Base-by-base conservation (phyloP, 768 basidiomycete species). In the Jaapia argillacea region DNA sequence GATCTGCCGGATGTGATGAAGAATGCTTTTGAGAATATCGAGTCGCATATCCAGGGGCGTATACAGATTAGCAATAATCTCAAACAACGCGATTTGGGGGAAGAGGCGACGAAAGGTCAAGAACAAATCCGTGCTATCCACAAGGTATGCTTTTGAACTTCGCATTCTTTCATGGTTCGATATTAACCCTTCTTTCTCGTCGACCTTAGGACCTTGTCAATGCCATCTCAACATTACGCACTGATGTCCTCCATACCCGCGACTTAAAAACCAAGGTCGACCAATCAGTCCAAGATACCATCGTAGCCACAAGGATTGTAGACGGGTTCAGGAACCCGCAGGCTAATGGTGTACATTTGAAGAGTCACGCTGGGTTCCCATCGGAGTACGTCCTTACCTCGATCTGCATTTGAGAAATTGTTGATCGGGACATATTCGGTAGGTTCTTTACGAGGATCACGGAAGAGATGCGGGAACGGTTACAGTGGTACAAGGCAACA, bases 61-160 rank as follows among this genome's bases (percentile, higher is more conserved):
- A 67, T 85, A 1, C 85, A 88, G 51, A 85, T 89, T 46, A 79
- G 81, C 54, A 85, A 84, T 51, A 83, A 87, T 37, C 62, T 89
- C 16, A 81, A 82, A 48, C 77, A 81, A 54, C 74, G 80, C 42
- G 84, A 85, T 55, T 66, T 87, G 4, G 85, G 82, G 0, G 78
- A 81, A 48, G 85, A 87, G 52, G 72, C 84, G 1, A 71, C 71
- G 4, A 85, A 83, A 56, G 81, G 81, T 0, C 77, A 81, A 50
- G 82, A 84, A 42, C 69, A 76, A 41, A 77, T 85, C 42, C 75
- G 75, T 13, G 62, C 64, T 36, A 70, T 85, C 6, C 79, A 82
- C 53, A 85, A 83, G 66, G 86, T 81, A 45, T 16, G 55, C 43
- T 10, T 23, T 22, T 22, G 39, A 4, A 18, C n/a, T 33, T 10